A percentile compares a stretch with the other conserved stretches of the same genome.
These are phyloP conservation scores for Nemania serpens DNA, from an alignment of 2,329 filamentous ascomycete genomes.

Conservation along the genomic window DNA sequence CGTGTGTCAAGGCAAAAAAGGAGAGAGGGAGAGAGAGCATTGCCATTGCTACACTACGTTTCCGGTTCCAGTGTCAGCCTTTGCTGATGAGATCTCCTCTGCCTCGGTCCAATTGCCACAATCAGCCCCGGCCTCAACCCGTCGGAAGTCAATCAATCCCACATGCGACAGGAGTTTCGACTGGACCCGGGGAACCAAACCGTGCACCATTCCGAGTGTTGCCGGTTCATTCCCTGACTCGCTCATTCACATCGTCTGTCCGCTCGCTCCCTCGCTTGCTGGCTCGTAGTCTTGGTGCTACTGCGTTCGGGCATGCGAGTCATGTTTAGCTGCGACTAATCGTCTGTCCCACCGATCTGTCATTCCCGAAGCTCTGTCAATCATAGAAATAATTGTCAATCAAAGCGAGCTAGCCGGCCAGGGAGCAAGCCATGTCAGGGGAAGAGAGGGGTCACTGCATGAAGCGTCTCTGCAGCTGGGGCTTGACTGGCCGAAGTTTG, in stretches of 20 bases:
- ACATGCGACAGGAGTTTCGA: slow-evolving; percentile 26
- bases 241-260: background rate
- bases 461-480: slow-evolving; percentile 20
- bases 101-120: background rate
- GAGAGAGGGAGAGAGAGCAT: background rate
- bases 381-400: slow-evolving; percentile 19
- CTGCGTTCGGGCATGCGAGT: slow-evolving; percentile 10
- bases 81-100: slow-evolving; percentile 2
- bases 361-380: slow-evolving; percentile 17
- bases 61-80: slow-evolving; percentile 3
- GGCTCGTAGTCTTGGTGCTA: slow-evolving; percentile 13
- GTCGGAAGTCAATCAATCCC: slow-evolving; percentile 21
- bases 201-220: slow-evolving; percentile 13
- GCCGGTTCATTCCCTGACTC: slow-evolving; percentile 5
- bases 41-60: slow-evolving; percentile 15
- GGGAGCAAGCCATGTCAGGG: slow-evolving; percentile 15
- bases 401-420: slow-evolving; percentile 14
- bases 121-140: slow-evolving; percentile 5
- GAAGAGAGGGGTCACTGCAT: slow-evolving; percentile 19
- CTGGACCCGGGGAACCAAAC: background rate
- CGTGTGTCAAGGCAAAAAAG: slow-evolving; percentile 1
- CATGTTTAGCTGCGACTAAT: slow-evolving; percentile 15
- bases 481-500: slow-evolving; percentile 17
- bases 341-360: slow-evolving; percentile 14
- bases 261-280: slow-evolving; percentile 2